phyloP scores from a whole-genome alignment of 345 rosid species.

The Trapa bicornis region DNA sequence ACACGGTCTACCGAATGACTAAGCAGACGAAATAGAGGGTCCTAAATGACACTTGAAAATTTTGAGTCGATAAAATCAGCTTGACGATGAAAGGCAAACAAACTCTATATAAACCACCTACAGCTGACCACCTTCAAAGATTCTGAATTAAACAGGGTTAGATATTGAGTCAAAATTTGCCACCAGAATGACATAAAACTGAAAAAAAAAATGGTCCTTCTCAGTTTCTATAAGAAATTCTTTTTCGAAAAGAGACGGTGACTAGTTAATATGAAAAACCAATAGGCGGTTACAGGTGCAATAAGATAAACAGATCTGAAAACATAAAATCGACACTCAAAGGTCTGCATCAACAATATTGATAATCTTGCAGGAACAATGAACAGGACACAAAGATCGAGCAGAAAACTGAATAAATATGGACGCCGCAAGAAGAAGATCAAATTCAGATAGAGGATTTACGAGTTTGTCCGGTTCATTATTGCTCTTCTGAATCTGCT shows the following conservation, averaged over 20 bases:
- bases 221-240: background rate
- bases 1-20: background rate
- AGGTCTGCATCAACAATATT: background rate
- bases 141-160: background rate
- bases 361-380: background rate
- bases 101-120: no score
- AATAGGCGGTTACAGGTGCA: background rate
- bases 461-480: conserved; percentile 66
- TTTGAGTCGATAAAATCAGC: background rate
- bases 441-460: background rate
- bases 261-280: background rate
- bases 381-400: background rate
- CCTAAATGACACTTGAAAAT: background rate
- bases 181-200: background rate
- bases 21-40: background rate
- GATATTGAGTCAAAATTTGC: background rate
- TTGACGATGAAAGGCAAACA: background rate
- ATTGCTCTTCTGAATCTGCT: conserved; percentile 41
- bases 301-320: background rate
- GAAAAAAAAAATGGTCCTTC: background rate
- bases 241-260: background rate
- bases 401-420: background rate
- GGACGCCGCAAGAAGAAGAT: background rate
- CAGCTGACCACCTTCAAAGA: background rate
- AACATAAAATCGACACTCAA: background rate